phyloP scores from a whole-genome alignment of 495 filamentous ascomycete genomes.

The Xylaria telfairii region DNA sequence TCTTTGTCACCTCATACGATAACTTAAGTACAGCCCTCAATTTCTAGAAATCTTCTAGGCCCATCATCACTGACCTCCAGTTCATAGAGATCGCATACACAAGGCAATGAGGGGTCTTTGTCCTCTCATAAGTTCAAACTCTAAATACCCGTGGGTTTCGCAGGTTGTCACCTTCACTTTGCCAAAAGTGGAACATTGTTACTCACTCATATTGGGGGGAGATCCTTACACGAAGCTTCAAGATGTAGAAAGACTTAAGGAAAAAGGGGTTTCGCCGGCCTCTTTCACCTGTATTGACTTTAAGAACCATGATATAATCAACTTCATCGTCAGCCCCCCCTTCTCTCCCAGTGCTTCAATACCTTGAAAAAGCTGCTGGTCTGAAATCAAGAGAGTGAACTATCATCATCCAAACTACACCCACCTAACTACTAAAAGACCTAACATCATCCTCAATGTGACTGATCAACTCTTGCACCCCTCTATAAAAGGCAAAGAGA shows the following conservation, averaged over 20 bases:
- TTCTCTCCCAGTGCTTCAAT: not conserved
- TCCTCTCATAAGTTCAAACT: not conserved
- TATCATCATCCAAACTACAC: constrained; percentile 3
- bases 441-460: constrained; percentile 28
- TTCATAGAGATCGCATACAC: not conserved
- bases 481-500: constrained; percentile 5
- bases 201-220: not conserved
- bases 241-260: constrained; percentile 35
- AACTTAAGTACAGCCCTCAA: constrained; percentile 4
- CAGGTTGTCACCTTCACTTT: constrained; percentile 7
- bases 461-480: not conserved
- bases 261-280: constrained; percentile 11
- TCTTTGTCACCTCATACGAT: constrained; percentile 21
- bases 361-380: not conserved
- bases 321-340: not conserved
- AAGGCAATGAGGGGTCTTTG: constrained; percentile 10
- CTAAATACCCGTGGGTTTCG: not conserved
- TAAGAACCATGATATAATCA: constrained; percentile 6
- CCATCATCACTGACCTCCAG: not conserved
- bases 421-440: not conserved
- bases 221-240: constrained; percentile 25
- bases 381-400: not conserved
- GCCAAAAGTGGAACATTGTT: constrained; percentile 17
- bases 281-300: not conserved
- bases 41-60: constrained; percentile 18